Percentiles rank a stretch among this genome's conserved stretches.
These are phyloP conservation scores for Phytopythium oedochilum DNA, from an alignment of 352 stramenopile genomes.

Conservation along the genomic window DNA sequence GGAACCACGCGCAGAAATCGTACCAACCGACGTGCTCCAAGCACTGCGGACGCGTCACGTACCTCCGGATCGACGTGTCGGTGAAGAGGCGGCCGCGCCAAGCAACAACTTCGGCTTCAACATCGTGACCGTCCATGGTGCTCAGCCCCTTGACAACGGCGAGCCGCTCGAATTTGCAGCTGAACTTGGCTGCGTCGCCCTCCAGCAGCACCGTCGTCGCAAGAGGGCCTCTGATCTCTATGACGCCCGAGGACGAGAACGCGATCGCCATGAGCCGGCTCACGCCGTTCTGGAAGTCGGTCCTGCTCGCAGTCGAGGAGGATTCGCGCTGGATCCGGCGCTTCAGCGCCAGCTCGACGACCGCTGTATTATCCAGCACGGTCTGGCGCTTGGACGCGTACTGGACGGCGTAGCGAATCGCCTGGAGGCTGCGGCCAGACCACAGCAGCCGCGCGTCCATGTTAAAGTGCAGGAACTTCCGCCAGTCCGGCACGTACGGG, in stretches of 20 bases:
- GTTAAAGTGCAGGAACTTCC: constrained; percentile 1
- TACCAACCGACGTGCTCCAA: constrained; percentile 15
- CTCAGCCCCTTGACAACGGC: constrained; percentile 11
- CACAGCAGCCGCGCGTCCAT: too few relatives aligned
- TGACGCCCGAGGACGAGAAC: constrained; percentile 12
- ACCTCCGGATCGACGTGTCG: constrained; percentile 12
- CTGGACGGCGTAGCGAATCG: too few relatives aligned
- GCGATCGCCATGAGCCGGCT: constrained; percentile 13
- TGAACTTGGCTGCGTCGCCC: constrained; percentile 11
- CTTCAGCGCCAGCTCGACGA: constrained; percentile 4
- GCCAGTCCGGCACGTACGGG: constrained; percentile 11
- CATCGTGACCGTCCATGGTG: constrained; percentile 6
- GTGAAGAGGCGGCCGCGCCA: constrained; percentile 5
- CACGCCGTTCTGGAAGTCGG: constrained; percentile 9
- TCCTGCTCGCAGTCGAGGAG: background rate
- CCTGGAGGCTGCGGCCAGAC: too few relatives aligned
- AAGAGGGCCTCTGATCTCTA: constrained; percentile 19
- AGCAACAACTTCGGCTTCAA: constrained; percentile 11
- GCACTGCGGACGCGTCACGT: constrained; percentile 6
- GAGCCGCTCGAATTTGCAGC: constrained; percentile 16
- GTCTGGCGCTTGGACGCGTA: too few relatives aligned
- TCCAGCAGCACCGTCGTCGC: constrained; percentile 12
- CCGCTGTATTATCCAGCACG: too few relatives aligned
- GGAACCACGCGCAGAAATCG: constrained; percentile 16
- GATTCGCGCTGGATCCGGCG: constrained; percentile 9